A percentile compares a stretch with the other conserved stretches of the same genome.
phyloP scores from a whole-genome alignment of 176 grass and related monocot genomes.

The Aechmea fasciata region DNA sequence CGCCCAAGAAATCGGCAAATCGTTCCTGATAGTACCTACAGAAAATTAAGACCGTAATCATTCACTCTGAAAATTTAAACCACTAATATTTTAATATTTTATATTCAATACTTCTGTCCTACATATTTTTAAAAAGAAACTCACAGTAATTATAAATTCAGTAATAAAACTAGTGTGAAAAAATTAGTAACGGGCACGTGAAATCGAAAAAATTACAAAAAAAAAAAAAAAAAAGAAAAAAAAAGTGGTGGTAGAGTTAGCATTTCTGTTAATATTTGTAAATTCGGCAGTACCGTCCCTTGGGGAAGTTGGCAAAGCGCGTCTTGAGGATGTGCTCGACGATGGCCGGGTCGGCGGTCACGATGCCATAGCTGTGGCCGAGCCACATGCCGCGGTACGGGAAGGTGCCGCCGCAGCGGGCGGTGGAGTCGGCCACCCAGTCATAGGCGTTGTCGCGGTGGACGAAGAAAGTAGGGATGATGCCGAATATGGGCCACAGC shows the following conservation, averaged over 20 bases:
- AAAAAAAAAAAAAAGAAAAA: too few species aligned
- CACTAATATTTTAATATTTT: too few species aligned
- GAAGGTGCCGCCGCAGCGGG: constrained; percentile 51
- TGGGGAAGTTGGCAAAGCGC: constrained; percentile 80
- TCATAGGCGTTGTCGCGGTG: constrained; percentile 46
- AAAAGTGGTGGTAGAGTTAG: too few species aligned
- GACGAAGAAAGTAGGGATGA: constrained; percentile 45
- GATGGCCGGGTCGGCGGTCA: constrained; percentile 52
- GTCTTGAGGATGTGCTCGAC: constrained; percentile 67
- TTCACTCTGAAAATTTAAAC: too few species aligned
- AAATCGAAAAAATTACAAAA: too few species aligned
- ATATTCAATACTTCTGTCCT: too few species aligned
- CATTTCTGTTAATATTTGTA: too few species aligned
- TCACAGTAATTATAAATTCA: too few species aligned
- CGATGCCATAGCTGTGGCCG: constrained; percentile 39
- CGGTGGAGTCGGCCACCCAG: constrained; percentile 33
- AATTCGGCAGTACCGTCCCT: constrained; percentile 57
- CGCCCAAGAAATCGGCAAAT: constrained; percentile 70
- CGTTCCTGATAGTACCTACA: constrained; percentile 61
- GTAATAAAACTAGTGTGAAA: too few species aligned
- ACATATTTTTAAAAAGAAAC: too few species aligned
- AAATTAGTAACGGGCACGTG: too few species aligned
- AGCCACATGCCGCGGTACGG: constrained; percentile 69
- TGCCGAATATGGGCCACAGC: constrained; percentile 77
- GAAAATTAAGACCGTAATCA: too few species aligned